A percentile compares a stretch with the other conserved stretches of the same genome.
Conservation (phyloP, 2,329 filamentous ascomycete species). For the Cercospora citrullina region DNA sequence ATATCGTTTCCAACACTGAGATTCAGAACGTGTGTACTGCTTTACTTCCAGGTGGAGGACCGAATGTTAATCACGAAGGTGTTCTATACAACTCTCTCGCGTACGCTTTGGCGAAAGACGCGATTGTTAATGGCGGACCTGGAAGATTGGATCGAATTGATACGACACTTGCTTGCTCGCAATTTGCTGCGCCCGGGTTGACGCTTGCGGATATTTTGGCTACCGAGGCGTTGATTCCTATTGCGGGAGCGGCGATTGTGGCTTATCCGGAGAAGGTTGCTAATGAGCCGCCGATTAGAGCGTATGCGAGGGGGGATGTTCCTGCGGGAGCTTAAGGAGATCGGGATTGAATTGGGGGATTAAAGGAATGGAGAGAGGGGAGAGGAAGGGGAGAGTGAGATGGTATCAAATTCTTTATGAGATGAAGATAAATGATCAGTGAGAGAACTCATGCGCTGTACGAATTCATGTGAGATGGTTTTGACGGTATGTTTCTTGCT, state of each 20-base stretch:
- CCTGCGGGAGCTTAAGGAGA: slow-evolving; percentile 4
- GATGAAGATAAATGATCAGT: no score
- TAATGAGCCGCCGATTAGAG: slow-evolving; percentile 43
- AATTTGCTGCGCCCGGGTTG: slow-evolving; percentile 41
- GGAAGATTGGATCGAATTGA: slow-evolving; percentile 44
- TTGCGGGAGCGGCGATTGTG: slow-evolving; percentile 41
- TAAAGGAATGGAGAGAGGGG: background rate
- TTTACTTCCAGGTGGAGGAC: slow-evolving; percentile 41
- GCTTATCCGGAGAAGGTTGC: slow-evolving; percentile 39
- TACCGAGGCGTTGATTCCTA: slow-evolving; percentile 44
- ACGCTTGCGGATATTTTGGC: slow-evolving; percentile 46
- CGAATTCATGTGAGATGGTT: no score
- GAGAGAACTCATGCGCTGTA: no score
- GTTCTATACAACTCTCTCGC: slow-evolving; percentile 51
- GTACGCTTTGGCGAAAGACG: slow-evolving; percentile 49
- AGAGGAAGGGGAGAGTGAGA: background rate
- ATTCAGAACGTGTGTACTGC: slow-evolving; percentile 47
- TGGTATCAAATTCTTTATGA: no score
- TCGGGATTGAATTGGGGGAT: background rate
- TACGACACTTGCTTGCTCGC: slow-evolving; percentile 41
- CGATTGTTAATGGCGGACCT: slow-evolving; percentile 50
- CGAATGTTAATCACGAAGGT: slow-evolving; percentile 51
- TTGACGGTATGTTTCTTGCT: no score
- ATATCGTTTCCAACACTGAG: slow-evolving; percentile 53
- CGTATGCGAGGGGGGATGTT: slow-evolving; percentile 41